Conservation (phyloP, 805 yeast species). For the Isabelozyma pseudorhagii region DNA sequence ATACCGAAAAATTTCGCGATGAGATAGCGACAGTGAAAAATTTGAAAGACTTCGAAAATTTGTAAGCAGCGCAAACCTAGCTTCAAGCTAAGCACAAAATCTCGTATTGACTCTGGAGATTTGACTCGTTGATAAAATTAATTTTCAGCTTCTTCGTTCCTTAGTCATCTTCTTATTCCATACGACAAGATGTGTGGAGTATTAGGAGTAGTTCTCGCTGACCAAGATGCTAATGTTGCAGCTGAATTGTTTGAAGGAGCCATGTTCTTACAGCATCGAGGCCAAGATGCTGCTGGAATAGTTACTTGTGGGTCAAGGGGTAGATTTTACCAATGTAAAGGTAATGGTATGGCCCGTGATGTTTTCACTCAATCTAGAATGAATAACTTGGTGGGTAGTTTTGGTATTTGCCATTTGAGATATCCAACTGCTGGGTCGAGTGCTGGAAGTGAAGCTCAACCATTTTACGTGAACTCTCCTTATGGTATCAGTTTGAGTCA, state of each 20-base stretch:
- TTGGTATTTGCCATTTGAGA: constrained; percentile 93
- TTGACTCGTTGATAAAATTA: background rate
- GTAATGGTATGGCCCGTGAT: constrained; percentile 98
- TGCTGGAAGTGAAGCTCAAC: constrained; percentile 97
- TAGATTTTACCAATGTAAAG: constrained; percentile 94
- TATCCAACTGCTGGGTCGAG: constrained; percentile 98
- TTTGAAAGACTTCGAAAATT: background rate
- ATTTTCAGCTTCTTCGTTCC: background rate
- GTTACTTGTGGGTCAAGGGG: constrained; percentile 94
- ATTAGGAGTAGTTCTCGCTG: constrained; percentile 80
- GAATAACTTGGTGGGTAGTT: constrained; percentile 78
- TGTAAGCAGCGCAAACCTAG: background rate
- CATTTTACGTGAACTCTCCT: constrained; percentile 96
- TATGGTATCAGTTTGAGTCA: constrained; percentile 89
- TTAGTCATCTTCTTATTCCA: background rate
- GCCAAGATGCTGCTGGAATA: constrained; percentile 99
- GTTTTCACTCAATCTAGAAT: constrained; percentile 86
- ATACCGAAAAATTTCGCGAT: background rate
- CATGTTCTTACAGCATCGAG: constrained; percentile 91
- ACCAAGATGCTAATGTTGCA: constrained; percentile 70
- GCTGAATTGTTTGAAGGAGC: constrained; percentile 91
- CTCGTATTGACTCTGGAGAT: background rate
- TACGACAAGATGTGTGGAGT: constrained; percentile 83
- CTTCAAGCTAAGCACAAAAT: background rate
- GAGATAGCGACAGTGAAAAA: background rate